phyloP scores from a whole-genome alignment of 2,329 filamentous ascomycete genomes.

The Diaporthe citri region DNA sequence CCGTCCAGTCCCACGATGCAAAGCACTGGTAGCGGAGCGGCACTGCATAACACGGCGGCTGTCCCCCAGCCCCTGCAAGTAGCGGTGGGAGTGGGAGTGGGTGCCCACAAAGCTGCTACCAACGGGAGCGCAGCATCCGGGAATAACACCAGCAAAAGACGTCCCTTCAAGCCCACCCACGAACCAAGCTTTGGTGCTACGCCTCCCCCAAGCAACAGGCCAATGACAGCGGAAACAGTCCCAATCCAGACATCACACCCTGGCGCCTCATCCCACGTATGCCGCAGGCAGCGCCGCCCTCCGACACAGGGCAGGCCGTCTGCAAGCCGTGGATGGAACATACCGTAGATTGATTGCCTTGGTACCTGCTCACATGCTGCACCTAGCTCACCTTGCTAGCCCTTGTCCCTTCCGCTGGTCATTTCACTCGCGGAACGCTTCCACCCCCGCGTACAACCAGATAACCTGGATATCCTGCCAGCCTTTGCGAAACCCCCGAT shows the following conservation, averaged over 20 bases:
- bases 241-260: slow-evolving; percentile 5
- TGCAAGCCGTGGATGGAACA: slow-evolving; percentile 3
- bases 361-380: slow-evolving; percentile 16
- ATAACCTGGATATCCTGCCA: slow-evolving; percentile 4
- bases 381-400: not conserved
- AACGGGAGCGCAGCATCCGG: slow-evolving; percentile 21
- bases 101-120: not conserved
- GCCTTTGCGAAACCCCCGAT: not conserved
- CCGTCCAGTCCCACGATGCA: slow-evolving; percentile 11
- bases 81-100: slow-evolving; percentile 25
- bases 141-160: slow-evolving; percentile 27
- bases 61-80: slow-evolving; percentile 17
- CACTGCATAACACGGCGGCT: slow-evolving; percentile 16
- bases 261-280: slow-evolving; percentile 19
- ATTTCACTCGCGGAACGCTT: slow-evolving; percentile 11
- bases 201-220: slow-evolving; percentile 23
- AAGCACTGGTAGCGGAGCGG: slow-evolving; percentile 11
- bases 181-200: slow-evolving; percentile 16
- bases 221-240: slow-evolving; percentile 17
- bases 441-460: slow-evolving; percentile 7
- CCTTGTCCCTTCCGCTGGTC: slow-evolving; percentile 11
- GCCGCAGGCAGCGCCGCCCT: slow-evolving; percentile 21
- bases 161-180: slow-evolving; percentile 13
- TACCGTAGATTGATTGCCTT: not conserved
- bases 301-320: slow-evolving; percentile 4